Base-by-base conservation (phyloP, 805 yeast genomes). In the Priceomyces haplophilus region DNA sequence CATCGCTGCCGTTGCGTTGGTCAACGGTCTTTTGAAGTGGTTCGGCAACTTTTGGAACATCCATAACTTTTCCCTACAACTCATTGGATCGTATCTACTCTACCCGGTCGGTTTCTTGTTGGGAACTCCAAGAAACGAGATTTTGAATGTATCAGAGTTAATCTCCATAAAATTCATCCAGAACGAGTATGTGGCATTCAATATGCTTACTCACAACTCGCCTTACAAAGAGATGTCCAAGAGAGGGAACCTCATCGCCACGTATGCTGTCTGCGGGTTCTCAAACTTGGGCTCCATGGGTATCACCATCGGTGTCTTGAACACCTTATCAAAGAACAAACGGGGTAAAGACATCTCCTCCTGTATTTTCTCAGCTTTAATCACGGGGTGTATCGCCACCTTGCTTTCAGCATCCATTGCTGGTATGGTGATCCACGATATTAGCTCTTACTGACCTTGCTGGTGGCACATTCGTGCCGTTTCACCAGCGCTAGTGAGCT, bases 21-120 rank as follows among this genome's bases (percentile, higher is more conserved):
- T 75, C 52, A 78, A 80, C 54, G 82, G 76, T 6, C 53, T 80
- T 19, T 67, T 80, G 47, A 69, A 78, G 3, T 79, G 82, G 79
- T 80, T 80, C 48, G 84, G 83, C 46, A 66, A 70, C 38, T 80
- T 75, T 65, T 80, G 84, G 85, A 77, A 78, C 49, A 80, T 80
- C 50, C 55, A 68, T 20, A 52, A 56, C 10, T 70, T 80, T 48
- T 71, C 81, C 8, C 61, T 80, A 52, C 80, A 79, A 53, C 69
- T 77, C 61, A 79, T 80, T 52, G 58, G 74, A 42, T 76, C 82
- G 20, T 80, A 80, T 62, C 54, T 80, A 38, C 69, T 80, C 46
- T 80, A 79, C 55, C 85, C 85, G 6, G 72, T 78, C 24, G 73
- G 82, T 2, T 80, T 80, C 69, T 64, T 80, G 40, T 64, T 80